Base-by-base conservation (phyloP, 1,139 yeast species). In the Sugiyamaella japonica region DNA sequence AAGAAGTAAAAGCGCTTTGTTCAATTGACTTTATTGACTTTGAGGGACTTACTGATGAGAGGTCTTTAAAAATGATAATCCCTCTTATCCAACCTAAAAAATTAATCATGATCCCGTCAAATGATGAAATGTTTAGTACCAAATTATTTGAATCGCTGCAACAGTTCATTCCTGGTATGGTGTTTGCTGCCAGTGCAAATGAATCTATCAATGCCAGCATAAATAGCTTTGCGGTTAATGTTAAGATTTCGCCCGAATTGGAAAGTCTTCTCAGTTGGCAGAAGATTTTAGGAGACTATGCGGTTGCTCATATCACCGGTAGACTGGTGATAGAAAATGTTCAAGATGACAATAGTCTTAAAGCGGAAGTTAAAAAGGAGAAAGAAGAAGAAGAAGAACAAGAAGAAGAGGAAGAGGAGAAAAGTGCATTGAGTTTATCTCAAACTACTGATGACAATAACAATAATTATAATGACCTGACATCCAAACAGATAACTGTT, bases 241-340 rank as follows among this genome's bases (percentile, higher is more conserved):
- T 91, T 34, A 76, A 84, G 53, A 73, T 93, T 43, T 91, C 89
- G 59, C 86, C 86, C 17, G 77, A 77, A 9, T 72, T 93, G 46
- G 81, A 83, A n/a, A 75, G 76, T 25, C 71, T 76, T 23, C 75
- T 93, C 56, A 79, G 80, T 56, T 93, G 99, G 99, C 97, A 91
- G 67, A 80, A 80, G 59, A 84, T 87, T 56, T 84, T 88, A 43
- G 91, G 89, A 40, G 89, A 89, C 40, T 88, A 85, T 66, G 78
- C 86, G 16, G 85, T 93, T 38, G 93, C 97, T 0, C 95, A 89
- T 63, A 85, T 91, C 4, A 76, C 79, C 44, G 98, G 98, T 42
- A 83, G 82, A 59, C 73, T 88, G 36, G 82, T 80, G 55, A 70
- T 78, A 37, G 36, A 40, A 25, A 34, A 12, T 13, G 16, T 13